Conservation (phyloP, 1,284 basidiomycete genomes). For the Apiotrichum brassicae region DNA sequence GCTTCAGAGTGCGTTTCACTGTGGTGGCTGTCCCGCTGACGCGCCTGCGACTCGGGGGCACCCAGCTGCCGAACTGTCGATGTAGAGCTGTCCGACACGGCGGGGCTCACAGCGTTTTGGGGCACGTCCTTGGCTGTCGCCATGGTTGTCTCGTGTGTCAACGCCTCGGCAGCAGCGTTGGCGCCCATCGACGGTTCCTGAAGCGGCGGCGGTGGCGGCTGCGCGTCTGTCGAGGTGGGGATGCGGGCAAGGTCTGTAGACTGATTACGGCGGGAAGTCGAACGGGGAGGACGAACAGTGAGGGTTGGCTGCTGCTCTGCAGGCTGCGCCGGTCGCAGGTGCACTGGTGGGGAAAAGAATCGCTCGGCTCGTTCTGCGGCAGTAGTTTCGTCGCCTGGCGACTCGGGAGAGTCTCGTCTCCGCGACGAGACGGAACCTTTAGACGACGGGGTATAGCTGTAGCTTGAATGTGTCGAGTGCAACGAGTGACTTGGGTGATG, state of each 20-base stretch:
- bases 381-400: neutral
- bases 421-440: neutral
- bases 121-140: conserved; percentile 1
- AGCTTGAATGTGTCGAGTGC: neutral
- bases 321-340: neutral
- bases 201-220: conserved; percentile 9
- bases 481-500: neutral
- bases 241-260: no score
- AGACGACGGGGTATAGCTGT: neutral
- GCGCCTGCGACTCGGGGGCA: neutral
- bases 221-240: neutral
- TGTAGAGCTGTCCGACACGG: conserved; percentile 12
- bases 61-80: conserved; percentile 11
- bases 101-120: conserved; percentile 12
- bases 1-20: neutral
- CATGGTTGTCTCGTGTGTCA: conserved; percentile 1
- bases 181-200: neutral
- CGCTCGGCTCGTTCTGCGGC: neutral
- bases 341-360: conserved; percentile 1
- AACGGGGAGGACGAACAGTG: neutral
- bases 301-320: neutral
- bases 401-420: neutral
- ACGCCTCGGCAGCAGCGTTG: neutral
- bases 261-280: no score
- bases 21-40: neutral